Conservation (phyloP, 305 asterid species). For the Solanum hybrid region DNA sequence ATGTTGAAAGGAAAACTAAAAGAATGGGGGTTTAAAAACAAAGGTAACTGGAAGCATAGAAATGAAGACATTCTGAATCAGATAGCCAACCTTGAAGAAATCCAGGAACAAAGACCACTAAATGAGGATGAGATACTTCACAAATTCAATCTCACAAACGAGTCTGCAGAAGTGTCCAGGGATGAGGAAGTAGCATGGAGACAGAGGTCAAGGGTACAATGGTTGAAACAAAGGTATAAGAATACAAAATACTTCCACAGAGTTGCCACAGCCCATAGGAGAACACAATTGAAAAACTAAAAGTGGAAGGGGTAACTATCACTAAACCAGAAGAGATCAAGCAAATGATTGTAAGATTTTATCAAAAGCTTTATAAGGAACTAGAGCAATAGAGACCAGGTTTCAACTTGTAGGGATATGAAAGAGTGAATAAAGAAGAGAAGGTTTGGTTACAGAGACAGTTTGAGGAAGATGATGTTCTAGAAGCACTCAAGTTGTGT, state of each 20-base stretch:
- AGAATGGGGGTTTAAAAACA: background rate
- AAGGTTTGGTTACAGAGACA: background rate
- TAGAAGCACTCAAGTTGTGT: background rate
- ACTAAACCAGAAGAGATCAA: background rate
- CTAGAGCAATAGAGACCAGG: background rate
- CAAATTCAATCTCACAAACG: background rate
- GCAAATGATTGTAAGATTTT: background rate
- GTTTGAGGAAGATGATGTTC: background rate
- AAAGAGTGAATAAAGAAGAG: background rate
- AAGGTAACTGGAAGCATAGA: background rate
- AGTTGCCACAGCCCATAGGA: background rate
- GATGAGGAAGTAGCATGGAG: background rate
- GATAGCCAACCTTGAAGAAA: background rate
- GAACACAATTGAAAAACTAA: background rate
- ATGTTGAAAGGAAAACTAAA: background rate
- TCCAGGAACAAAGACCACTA: background rate
- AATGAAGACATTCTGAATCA: background rate
- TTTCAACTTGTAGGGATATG: background rate
- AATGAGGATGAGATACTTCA: background rate
- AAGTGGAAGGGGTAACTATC: background rate
- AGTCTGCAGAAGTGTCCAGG: background rate
- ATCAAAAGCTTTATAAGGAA: background rate
- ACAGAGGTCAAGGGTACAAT: background rate
- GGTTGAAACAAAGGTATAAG: background rate
- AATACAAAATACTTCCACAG: background rate